Evolutionary conservation across 305 asterid species (phyloP), one percentile per base, ranked within the genome.

Genomic region (Stenogyne calaminthoides): DNA sequence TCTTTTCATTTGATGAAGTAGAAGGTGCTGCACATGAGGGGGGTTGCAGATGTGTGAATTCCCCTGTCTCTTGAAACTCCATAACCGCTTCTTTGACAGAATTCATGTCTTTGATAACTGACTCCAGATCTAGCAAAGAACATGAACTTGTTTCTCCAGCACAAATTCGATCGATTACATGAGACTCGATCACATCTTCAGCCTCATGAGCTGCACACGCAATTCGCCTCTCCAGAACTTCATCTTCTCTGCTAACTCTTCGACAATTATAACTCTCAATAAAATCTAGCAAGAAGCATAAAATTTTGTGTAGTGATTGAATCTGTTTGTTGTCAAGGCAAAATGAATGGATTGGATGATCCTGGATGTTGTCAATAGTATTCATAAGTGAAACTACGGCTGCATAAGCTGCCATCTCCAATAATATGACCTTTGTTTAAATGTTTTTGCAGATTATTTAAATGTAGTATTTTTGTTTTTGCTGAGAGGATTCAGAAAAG

Each of bases 101-200:
- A 4, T 55, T 18, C 39, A 69, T 36, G 5, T 20, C n/a, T 52
- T 47, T 7, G 0, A 49, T 67, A 0, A 8, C 32, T 9, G 2
- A 3, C 4, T 64, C 18, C n/a, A 69, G 64, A 40, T 39, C 66
- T 0, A 18, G 11, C 36, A 27, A 11, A 25, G 2, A 39, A 9
- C 1, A 0, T 0, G 44, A 25, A 14, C 7, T 3, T 12, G 46
- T 37, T 4, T 34, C 11, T 56, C 44, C 46, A 5, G 25, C 37
- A 15, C 0, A 52, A 29, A 71, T 11, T 29, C 16, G 69, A 70
- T 57, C 67, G 1, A 46, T 62, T 3, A 61, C 19, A 16, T 72
- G 70, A 16, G 63, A 16, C 9, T 72, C 70, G 1, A 72, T 72
- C n/a, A 49, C 29, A 61, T 60, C 76, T 36, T 72, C 63, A 29